Evolutionary conservation across 495 filamentous ascomycete species (phyloP).

Genomic region (Talaromyces thailandensis): DNA sequence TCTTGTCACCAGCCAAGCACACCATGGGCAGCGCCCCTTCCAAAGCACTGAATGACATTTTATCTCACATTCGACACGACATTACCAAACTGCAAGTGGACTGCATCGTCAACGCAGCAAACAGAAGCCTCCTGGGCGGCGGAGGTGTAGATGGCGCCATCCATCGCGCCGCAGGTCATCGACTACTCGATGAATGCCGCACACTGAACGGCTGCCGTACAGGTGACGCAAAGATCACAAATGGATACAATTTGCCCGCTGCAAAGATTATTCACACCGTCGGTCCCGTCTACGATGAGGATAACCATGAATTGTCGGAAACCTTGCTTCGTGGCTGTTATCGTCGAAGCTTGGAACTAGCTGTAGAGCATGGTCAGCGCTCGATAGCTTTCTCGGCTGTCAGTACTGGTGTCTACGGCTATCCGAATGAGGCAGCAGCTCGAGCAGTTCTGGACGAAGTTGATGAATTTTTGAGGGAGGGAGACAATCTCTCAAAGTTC

Average conservation of each 20-base stretch:
- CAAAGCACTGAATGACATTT: constrained; percentile 56
- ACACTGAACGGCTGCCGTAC: constrained; percentile 62
- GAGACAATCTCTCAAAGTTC: constrained; percentile 43
- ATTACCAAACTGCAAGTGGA: constrained; percentile 76
- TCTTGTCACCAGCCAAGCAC: constrained; percentile 18
- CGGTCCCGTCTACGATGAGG: constrained; percentile 64
- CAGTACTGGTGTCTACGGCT: constrained; percentile 86
- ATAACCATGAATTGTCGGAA: constrained; percentile 32
- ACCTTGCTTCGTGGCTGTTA: constrained; percentile 62
- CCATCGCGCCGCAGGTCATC: constrained; percentile 68
- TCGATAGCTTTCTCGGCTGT: constrained; percentile 76
- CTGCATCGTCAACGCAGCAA: constrained; percentile 91
- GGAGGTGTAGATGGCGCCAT: constrained; percentile 87
- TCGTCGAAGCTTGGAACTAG: constrained; percentile 59
- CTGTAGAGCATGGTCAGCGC: constrained; percentile 52
- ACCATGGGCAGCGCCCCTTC: constrained; percentile 27
- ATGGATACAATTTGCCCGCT: constrained; percentile 65
- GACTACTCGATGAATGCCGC: constrained; percentile 61
- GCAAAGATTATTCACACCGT: constrained; percentile 82
- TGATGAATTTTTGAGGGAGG: constrained; percentile 56
- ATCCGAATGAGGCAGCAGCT: constrained; percentile 67
- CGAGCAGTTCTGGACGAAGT: constrained; percentile 58
- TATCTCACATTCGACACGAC: constrained; percentile 64
- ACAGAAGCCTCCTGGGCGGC: constrained; percentile 67
- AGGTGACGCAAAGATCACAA: constrained; percentile 77